phyloP scores from a whole-genome alignment of 257 asterid species.

The Henckelia pumila region DNA sequence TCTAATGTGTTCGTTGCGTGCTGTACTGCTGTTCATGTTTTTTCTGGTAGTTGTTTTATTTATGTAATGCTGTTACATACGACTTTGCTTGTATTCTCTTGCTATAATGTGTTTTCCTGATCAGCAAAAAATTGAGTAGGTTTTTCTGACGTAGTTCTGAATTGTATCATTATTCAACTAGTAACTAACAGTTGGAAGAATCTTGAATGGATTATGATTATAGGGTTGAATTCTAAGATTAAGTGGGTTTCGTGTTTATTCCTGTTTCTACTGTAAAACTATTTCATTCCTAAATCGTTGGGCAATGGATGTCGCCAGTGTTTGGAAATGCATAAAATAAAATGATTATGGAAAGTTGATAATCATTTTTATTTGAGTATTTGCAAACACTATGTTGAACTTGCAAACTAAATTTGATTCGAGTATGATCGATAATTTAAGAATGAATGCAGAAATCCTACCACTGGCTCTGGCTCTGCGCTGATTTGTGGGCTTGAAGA shows the following conservation, averaged over 20 bases:
- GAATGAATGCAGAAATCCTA: too few relatives aligned
- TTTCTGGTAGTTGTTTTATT: background rate
- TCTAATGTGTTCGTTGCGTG: background rate
- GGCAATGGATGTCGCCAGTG: too few relatives aligned
- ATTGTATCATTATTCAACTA: background rate
- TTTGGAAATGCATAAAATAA: too few relatives aligned
- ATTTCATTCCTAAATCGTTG: too few relatives aligned
- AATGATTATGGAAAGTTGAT: too few relatives aligned
- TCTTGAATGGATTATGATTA: background rate
- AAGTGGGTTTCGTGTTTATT: too few relatives aligned
- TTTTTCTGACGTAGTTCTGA: background rate
- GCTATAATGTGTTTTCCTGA: background rate
- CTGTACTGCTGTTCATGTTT: background rate
- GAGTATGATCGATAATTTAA: too few relatives aligned
- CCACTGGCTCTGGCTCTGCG: too few relatives aligned
- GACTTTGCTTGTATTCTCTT: background rate
- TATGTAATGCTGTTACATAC: background rate
- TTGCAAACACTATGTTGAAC: too few relatives aligned
- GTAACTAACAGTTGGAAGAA: background rate
- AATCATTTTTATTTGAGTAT: too few relatives aligned
- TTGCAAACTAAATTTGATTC: too few relatives aligned
- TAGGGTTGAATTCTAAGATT: background rate
- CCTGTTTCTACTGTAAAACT: background rate
- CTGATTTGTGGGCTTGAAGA: too few relatives aligned
- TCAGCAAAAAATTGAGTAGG: background rate